Percentiles rank a stretch among this genome's conserved stretches.
Conservation (phyloP, 768 basidiomycete genomes). For the Pulveroboletus sp. region DNA sequence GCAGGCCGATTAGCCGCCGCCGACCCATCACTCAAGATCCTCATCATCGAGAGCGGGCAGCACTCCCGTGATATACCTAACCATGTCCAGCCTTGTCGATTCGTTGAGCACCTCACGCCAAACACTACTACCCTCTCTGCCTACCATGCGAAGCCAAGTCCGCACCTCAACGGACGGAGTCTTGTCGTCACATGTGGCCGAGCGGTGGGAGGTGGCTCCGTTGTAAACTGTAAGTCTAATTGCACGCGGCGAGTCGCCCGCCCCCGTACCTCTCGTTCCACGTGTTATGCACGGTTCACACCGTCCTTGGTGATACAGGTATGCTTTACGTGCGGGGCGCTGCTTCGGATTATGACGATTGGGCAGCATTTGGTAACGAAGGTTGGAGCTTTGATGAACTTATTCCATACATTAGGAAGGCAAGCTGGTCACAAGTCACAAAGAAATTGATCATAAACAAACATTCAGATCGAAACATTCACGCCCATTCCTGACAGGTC, state of each 20-base stretch:
- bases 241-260: neutral
- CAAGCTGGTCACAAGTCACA: slow-evolving; percentile 8
- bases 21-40: slow-evolving; percentile 53
- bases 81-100: slow-evolving; percentile 57
- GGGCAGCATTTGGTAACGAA: slow-evolving; percentile 48
- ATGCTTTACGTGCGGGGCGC: slow-evolving; percentile 57
- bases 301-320: slow-evolving; percentile 16
- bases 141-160: slow-evolving; percentile 38
- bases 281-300: neutral
- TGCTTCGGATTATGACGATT: slow-evolving; percentile 65
- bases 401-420: slow-evolving; percentile 60
- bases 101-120: slow-evolving; percentile 39
- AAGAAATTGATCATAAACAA: slow-evolving; percentile 33
- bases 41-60: slow-evolving; percentile 59
- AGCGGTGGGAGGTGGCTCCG: slow-evolving; percentile 61
- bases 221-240: slow-evolving; percentile 50
- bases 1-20: slow-evolving; percentile 51
- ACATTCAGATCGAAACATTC: slow-evolving; percentile 44
- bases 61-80: slow-evolving; percentile 43
- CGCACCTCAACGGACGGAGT: slow-evolving; percentile 44
- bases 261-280: neutral
- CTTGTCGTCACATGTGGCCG: slow-evolving; percentile 44
- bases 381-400: slow-evolving; percentile 62
- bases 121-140: slow-evolving; percentile 42
- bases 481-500: slow-evolving; percentile 26